Base-by-base conservation (phyloP, 371 early-diverging fungal species). In the Mucor ambiguus region DNA sequence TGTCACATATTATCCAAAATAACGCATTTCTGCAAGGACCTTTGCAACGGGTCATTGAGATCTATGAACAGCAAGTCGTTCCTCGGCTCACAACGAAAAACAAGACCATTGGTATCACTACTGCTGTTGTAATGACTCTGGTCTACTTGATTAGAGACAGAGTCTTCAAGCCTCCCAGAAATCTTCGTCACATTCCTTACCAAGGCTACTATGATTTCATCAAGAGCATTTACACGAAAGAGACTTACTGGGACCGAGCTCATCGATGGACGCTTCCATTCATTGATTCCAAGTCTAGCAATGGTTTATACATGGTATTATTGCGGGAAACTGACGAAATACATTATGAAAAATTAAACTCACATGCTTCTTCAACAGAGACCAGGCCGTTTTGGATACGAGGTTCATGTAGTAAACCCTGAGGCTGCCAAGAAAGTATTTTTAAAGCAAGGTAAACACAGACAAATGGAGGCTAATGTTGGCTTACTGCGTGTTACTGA, bases 101-200 rank as follows among this genome's bases (percentile, higher is more conserved):
- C 26, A 63, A 68, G 14, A 44, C 16, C 9, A 35, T 68, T n/a
- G 60, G 59, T 33, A 63, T 68, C 11, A 59, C 54, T 28, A 22
- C 33, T 3, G 63, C 63, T 22, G 44, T 44, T 59, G n/a, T 60
- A 9, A 18, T 68, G 11, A 41, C 59, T 26, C 28, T 68, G 29
- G 37, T 57, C 11, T 58, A 38, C 20, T 11, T 46, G 22, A 58
- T 62, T 4, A 33, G 24, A n/a, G 38, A 67, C 6, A 35, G 6
- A 1, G 0, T 56, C 9, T 18, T 67, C 12, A 64, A 35, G 28
- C 69, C 69, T n/a, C 77, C 77, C 16, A 62, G 44, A 14, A 29
- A 43, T 2, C 22, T 77, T 12, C 63, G 72, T 11, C 77, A 74
- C 63, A 30, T 77, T 16, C 77, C 72, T 16, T 59, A 66, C 38